Percentiles rank a stretch among this genome's conserved stretches.
Evolutionary conservation across 2,329 filamentous ascomycete genomes (phyloP).

Genomic region (Podosphaera xanthii): DNA sequence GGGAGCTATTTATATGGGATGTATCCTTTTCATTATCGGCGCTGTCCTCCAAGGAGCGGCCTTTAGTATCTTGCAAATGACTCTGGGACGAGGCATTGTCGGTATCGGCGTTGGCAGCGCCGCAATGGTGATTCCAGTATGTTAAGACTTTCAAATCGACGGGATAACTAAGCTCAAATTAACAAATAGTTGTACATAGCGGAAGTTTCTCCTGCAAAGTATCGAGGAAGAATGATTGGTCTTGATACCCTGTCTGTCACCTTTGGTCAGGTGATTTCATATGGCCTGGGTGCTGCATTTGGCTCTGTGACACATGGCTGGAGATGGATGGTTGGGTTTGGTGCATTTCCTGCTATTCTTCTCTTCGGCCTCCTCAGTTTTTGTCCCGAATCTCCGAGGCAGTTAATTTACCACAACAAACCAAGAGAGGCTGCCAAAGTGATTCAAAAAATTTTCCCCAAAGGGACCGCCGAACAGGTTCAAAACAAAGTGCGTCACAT

Average conservation of each 20-base stretch:
- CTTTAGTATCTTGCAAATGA: conserved; percentile 39
- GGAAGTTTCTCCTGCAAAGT: conserved; percentile 39
- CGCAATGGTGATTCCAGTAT: conserved; percentile 30
- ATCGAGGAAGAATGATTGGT: conserved; percentile 43
- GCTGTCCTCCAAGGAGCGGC: conserved; percentile 43
- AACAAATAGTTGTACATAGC: conserved; percentile 37
- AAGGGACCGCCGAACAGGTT: conserved; percentile 21
- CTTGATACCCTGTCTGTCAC: conserved; percentile 47
- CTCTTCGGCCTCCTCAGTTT: conserved; percentile 39
- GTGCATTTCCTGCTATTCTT: conserved; percentile 37
- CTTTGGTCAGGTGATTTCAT: conserved; percentile 41
- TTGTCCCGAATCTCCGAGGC: conserved; percentile 44
- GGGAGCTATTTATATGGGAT: conserved; percentile 40
- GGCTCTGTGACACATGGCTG: conserved; percentile 43
- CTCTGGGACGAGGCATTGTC: conserved; percentile 43
- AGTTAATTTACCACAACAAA: conserved; percentile 37
- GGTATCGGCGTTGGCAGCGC: conserved; percentile 49
- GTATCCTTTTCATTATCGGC: conserved; percentile 39
- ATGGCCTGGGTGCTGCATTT: conserved; percentile 36
- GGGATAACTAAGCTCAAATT: not conserved
- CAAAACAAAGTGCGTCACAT: conserved; percentile 23
- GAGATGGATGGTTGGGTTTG: conserved; percentile 44
- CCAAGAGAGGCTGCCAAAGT: conserved; percentile 27
- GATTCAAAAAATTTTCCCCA: conserved; percentile 20
- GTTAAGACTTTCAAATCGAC: not conserved